These are phyloP conservation scores for Juncus inflexus DNA, from an alignment of 176 grass and related monocot genomes.

Conservation along the genomic window DNA sequence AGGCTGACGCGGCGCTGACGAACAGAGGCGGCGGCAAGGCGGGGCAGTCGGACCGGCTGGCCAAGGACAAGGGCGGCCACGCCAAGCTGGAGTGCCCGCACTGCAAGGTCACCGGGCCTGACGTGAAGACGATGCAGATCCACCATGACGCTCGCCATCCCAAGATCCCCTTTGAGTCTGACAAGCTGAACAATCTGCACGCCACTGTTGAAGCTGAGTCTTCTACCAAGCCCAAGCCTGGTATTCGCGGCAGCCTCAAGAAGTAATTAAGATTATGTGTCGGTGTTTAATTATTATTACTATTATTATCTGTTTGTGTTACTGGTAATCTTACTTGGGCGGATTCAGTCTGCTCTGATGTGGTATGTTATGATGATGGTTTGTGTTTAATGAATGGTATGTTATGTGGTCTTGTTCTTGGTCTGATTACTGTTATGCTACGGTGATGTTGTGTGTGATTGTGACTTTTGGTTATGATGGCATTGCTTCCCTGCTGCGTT, in stretches of 20 bases:
- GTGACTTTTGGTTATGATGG: too few relatives aligned
- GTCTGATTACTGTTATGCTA: too few relatives aligned
- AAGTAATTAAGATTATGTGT: conserved; percentile 37
- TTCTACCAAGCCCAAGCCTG: conserved; percentile 49
- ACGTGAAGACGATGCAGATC: conserved; percentile 97
- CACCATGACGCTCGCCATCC: conserved; percentile 93
- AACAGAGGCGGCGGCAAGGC: conserved; percentile 90
- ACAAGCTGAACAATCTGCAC: conserved; percentile 83
- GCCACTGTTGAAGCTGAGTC: background rate
- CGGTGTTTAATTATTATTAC: too few relatives aligned
- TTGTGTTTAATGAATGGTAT: too few relatives aligned
- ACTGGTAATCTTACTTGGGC: too few relatives aligned
- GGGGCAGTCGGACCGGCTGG: conserved; percentile 58
- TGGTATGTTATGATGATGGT: too few relatives aligned
- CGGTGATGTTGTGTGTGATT: too few relatives aligned
- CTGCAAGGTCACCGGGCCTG: conserved; percentile 73
- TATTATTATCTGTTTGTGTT: too few relatives aligned
- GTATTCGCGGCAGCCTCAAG: conserved; percentile 81
- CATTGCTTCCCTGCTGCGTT: too few relatives aligned
- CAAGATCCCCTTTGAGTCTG: conserved; percentile 78
- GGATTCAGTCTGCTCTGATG: too few relatives aligned
- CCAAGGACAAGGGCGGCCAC: conserved; percentile 84
- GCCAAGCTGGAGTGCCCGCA: conserved; percentile 84
- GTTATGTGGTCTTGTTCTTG: too few relatives aligned
- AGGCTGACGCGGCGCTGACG: conserved; percentile 89